phyloP scores from a whole-genome alignment of 495 filamentous ascomycete genomes.

The Penicillium waksmanii region DNA sequence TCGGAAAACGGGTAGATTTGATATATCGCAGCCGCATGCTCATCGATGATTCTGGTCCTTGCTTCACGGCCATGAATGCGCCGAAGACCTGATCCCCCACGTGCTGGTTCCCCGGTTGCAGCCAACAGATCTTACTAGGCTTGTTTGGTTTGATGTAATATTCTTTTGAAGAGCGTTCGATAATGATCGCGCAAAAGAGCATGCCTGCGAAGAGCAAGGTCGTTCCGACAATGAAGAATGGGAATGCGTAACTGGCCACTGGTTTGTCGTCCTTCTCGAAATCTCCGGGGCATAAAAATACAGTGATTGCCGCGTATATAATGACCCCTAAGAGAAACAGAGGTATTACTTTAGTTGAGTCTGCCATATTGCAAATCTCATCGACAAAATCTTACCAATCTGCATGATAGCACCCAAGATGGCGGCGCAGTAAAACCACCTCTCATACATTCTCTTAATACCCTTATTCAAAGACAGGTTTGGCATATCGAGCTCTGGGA shows the following conservation, averaged over 20 bases:
- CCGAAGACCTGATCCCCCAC: conserved; percentile 47
- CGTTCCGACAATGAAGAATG: conserved; percentile 42
- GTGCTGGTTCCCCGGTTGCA: conserved; percentile 45
- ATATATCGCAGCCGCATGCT: conserved; percentile 32
- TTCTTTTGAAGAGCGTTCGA: conserved; percentile 41
- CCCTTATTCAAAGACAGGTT: conserved; percentile 55
- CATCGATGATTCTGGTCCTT: conserved; percentile 21
- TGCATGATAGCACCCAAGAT: conserved; percentile 36
- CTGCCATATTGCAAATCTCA: not conserved
- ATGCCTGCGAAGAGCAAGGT: conserved; percentile 42
- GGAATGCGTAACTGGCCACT: conserved; percentile 43
- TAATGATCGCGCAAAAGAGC: conserved; percentile 46
- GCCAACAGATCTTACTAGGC: conserved; percentile 46
- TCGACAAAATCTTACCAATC: conserved; percentile 27
- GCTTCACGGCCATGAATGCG: conserved; percentile 38
- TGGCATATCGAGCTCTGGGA: conserved; percentile 43
- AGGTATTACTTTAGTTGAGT: not conserved
- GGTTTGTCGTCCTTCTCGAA: conserved; percentile 37
- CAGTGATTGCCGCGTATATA: conserved; percentile 38
- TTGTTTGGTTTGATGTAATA: conserved; percentile 30
- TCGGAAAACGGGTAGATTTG: conserved; percentile 35
- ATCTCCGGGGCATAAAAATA: conserved; percentile 30
- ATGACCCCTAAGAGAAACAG: conserved; percentile 29
- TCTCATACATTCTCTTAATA: conserved; percentile 32
- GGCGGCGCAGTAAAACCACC: conserved; percentile 43